A percentile compares a stretch with the other conserved stretches of the same genome.
These are phyloP conservation scores for Calocybe cyanea DNA, from an alignment of 768 basidiomycete genomes.

Conservation along the genomic window DNA sequence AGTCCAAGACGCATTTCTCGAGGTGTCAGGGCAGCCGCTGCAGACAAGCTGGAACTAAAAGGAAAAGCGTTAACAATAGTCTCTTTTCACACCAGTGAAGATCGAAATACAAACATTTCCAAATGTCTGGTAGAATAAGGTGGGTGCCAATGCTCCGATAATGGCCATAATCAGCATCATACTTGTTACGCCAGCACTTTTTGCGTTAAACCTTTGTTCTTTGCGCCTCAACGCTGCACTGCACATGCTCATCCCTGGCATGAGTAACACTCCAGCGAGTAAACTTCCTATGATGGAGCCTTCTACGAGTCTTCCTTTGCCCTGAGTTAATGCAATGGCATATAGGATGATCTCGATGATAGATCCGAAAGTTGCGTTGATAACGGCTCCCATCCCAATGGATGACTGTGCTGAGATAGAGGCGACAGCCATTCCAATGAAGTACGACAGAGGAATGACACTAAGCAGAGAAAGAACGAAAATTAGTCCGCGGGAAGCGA, in stretches of 20 bases:
- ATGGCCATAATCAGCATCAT: conserved; percentile 99
- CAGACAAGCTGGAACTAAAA: conserved; percentile 84
- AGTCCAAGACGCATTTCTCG: conserved; percentile 61
- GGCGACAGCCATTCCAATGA: conserved; percentile 99
- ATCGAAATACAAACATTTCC: conserved; percentile 72
- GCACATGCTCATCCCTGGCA: conserved; percentile 97
- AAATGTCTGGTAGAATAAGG: conserved; percentile 96
- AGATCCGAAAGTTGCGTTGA: conserved; percentile 99
- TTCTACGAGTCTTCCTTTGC: conserved; percentile 92
- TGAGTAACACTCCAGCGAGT: conserved; percentile 90
- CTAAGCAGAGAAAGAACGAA: conserved; percentile 83
- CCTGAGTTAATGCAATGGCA: conserved; percentile 80
- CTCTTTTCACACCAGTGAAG: not conserved
- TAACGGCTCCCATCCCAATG: conserved; percentile 99
- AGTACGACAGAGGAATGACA: conserved; percentile 96
- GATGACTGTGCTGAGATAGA: conserved; percentile 98
- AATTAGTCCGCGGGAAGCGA: conserved; percentile 74
- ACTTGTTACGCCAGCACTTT: conserved; percentile 96
- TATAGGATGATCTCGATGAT: conserved; percentile 97
- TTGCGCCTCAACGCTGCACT: conserved; percentile 85
- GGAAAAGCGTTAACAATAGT: conserved; percentile 9
- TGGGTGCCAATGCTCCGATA: conserved; percentile 92
- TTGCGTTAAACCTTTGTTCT: conserved; percentile 99
- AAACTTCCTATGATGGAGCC: conserved; percentile 95
- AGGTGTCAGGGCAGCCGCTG: conserved; percentile 64